Percentiles rank a stretch among this genome's conserved stretches.
phyloP scores from a whole-genome alignment of 176 grass and related monocot genomes.

The Puya raimondii region DNA sequence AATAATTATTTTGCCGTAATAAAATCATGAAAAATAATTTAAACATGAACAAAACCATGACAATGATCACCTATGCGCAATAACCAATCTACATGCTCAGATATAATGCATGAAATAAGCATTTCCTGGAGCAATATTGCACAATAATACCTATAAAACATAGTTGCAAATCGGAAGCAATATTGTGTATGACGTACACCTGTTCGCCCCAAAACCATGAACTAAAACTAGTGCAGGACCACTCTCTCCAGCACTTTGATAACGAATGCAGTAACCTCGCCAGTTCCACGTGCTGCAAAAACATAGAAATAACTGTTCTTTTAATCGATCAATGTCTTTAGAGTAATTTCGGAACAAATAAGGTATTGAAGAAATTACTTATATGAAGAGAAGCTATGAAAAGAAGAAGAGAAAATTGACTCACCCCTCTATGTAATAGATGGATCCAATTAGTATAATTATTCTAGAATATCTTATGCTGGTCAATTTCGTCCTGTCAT shows the following conservation, averaged over 20 bases:
- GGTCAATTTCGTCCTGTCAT: too few species aligned
- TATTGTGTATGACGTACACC: constrained; percentile 32
- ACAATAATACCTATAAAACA: constrained; percentile 6
- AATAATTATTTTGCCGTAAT: not conserved
- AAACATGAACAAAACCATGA: not conserved
- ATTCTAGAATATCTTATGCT: too few species aligned
- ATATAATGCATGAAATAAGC: not conserved
- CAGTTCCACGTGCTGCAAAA: constrained; percentile 57
- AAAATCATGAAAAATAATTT: not conserved
- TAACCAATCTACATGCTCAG: not conserved
- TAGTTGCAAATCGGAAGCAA: constrained; percentile 9
- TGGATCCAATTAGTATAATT: too few species aligned
- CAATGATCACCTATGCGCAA: not conserved
- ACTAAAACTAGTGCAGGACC: constrained; percentile 80
- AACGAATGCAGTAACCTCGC: constrained; percentile 68
- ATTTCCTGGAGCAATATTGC: not conserved
- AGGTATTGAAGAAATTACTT: not conserved
- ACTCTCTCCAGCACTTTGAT: constrained; percentile 51
- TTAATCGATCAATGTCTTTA: not conserved
- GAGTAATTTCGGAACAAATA: not conserved
- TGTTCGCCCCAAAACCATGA: constrained; percentile 92
- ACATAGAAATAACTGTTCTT: not conserved
- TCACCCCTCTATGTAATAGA: too few species aligned
- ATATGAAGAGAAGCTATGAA: too few species aligned
- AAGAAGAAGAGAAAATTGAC: too few species aligned